Conservation (phyloP, 371 early-diverging fungal genomes). For the Apophysomyces variabilis region DNA sequence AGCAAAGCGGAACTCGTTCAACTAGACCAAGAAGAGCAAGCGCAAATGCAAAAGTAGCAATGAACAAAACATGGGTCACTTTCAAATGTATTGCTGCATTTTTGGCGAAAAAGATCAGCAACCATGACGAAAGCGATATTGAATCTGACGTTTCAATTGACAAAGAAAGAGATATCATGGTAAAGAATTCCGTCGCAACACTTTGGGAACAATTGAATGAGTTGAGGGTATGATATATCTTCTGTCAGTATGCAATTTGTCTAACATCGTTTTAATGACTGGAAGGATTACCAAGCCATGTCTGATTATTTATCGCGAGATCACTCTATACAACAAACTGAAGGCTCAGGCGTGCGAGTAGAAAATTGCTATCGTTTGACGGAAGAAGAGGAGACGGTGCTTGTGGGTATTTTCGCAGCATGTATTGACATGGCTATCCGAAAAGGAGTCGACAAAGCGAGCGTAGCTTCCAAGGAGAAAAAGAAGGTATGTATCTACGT, state of each 20-base stretch:
- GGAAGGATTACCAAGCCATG: constrained; percentile 58
- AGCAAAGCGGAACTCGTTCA: constrained; percentile 19
- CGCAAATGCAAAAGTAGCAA: constrained; percentile 2
- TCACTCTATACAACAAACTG: constrained; percentile 42
- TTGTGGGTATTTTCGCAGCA: constrained; percentile 58
- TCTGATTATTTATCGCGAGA: constrained; percentile 64
- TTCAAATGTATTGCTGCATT: constrained; percentile 63
- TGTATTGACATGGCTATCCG: constrained; percentile 46
- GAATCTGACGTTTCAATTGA: constrained; percentile 20
- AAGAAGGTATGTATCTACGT: constrained; percentile 18
- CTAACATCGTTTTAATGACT: background rate
- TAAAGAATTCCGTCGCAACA: constrained; percentile 58
- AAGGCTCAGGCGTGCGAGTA: constrained; percentile 24
- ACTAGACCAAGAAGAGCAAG: constrained; percentile 8
- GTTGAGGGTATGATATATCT: constrained; percentile 9
- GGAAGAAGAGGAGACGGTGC: constrained; percentile 66
- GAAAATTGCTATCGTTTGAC: constrained; percentile 56
- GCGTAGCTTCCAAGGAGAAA: constrained; percentile 21
- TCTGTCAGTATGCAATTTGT: constrained; percentile 12
- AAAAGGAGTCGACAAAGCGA: constrained; percentile 33
- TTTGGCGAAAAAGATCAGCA: constrained; percentile 46
- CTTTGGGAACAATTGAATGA: constrained; percentile 58
- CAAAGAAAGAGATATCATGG: constrained; percentile 35
- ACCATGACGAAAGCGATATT: constrained; percentile 24
- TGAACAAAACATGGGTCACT: constrained; percentile 63